phyloP scores from a whole-genome alignment of 129 eudicot species.

The Tagetes erecta region DNA sequence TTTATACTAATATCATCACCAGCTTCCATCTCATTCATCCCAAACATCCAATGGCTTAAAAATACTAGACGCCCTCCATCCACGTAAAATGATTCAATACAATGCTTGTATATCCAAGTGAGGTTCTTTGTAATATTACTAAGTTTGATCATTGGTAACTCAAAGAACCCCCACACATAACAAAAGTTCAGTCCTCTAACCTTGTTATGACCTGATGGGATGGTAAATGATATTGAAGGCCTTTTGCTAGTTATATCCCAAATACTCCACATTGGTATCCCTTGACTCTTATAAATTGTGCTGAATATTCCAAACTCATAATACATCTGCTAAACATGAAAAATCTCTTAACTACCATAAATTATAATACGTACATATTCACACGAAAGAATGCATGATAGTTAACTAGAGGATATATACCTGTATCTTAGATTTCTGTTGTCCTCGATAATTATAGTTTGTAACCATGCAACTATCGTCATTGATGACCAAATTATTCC shows the following conservation, averaged over 20 bases:
- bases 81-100: background rate
- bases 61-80: background rate
- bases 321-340: constrained; percentile 17
- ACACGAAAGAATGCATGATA: too few species aligned
- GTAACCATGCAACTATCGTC: background rate
- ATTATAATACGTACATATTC: background rate
- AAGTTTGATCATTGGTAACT: constrained; percentile 1
- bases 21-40: background rate
- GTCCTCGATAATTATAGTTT: background rate
- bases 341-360: background rate
- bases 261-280: background rate
- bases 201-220: constrained; percentile 9
- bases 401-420: constrained; percentile 15
- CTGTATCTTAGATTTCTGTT: background rate
- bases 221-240: constrained; percentile 19
- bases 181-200: constrained; percentile 22
- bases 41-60: constrained; percentile 7
- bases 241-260: background rate
- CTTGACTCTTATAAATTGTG: background rate
- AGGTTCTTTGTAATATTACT: constrained; percentile 13
- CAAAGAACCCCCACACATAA: background rate
- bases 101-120: constrained; percentile 19
- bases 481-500: background rate
- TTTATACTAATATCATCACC: background rate
- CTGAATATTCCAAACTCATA: constrained; percentile 28